phyloP scores from a whole-genome alignment of 805 yeast genomes.

The Kodamaea laetipori region DNA sequence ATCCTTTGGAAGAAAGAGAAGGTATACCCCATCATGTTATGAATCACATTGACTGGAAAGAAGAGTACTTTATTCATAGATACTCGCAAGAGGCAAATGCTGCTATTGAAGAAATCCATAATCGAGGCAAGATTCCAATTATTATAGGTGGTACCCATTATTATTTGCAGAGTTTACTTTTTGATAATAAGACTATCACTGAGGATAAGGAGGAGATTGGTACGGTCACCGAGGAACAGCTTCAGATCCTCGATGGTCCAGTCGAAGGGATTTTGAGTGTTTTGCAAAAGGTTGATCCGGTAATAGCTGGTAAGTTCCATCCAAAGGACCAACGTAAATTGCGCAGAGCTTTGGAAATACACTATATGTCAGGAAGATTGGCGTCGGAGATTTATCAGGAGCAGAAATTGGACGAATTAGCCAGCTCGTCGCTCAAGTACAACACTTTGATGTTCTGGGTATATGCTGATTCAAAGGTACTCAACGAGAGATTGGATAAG shows the following conservation, averaged over 20 bases:
- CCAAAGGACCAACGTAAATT: conserved; percentile 86
- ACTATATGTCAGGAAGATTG: conserved; percentile 59
- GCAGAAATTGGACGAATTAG: conserved; percentile 51
- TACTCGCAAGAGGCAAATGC: conserved; percentile 71
- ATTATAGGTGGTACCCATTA: conserved; percentile 97
- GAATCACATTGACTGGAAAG: conserved; percentile 79
- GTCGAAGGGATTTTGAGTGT: conserved; percentile 50
- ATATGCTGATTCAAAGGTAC: conserved; percentile 58
- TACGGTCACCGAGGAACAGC: conserved; percentile 32
- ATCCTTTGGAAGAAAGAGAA: conserved; percentile 74
- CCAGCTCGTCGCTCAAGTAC: conserved; percentile 54
- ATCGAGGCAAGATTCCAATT: conserved; percentile 75
- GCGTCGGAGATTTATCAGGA: conserved; percentile 71
- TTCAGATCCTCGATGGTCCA: conserved; percentile 55
- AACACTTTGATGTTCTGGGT: conserved; percentile 80
- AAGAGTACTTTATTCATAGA: conserved; percentile 77
- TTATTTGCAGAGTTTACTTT: conserved; percentile 76
- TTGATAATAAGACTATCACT: conserved; percentile 63
- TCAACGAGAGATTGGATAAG: conserved; percentile 66
- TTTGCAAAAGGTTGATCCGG: conserved; percentile 63
- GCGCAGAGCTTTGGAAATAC: conserved; percentile 79
- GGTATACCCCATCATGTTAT: conserved; percentile 85
- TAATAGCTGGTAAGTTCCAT: conserved; percentile 78
- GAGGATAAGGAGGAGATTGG: conserved; percentile 28
- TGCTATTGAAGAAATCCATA: conserved; percentile 64